Evolutionary conservation across 345 rosid species (phyloP).

Genomic region (Iberis pinnata): DNA sequence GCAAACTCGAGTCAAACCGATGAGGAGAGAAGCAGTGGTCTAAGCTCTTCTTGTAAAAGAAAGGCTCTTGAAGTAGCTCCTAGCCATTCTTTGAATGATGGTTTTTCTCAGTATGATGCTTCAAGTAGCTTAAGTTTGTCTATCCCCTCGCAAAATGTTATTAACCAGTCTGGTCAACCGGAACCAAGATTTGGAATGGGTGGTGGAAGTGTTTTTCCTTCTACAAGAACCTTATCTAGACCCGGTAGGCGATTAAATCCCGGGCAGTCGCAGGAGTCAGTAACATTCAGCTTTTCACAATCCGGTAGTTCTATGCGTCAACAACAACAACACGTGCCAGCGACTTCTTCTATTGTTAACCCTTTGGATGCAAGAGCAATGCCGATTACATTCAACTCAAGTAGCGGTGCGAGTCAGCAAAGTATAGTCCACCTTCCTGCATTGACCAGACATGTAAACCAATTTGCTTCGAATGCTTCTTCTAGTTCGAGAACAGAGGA

Average conservation of each 20-base stretch:
- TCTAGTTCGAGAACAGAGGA: slow-evolving; percentile 47
- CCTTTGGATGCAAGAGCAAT: slow-evolving; percentile 44
- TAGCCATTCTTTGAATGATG: slow-evolving; percentile 49
- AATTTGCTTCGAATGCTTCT: slow-evolving; percentile 52
- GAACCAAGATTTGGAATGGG: slow-evolving; percentile 48
- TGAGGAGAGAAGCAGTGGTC: slow-evolving; percentile 49
- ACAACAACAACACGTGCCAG: slow-evolving; percentile 28
- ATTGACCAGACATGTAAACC: slow-evolving; percentile 41
- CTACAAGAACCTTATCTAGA: slow-evolving; percentile 36
- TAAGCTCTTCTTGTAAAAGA: slow-evolving; percentile 77
- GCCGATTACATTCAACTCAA: slow-evolving; percentile 21
- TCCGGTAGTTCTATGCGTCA: slow-evolving; percentile 37
- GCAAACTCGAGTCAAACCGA: slow-evolving; percentile 48
- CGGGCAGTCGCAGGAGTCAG: slow-evolving; percentile 41
- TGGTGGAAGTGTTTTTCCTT: slow-evolving; percentile 47
- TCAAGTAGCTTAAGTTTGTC: slow-evolving; percentile 61
- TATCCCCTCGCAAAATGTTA: slow-evolving; percentile 35
- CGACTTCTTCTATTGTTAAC: slow-evolving; percentile 33
- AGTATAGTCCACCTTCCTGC: slow-evolving; percentile 35
- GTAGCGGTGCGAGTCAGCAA: slow-evolving; percentile 40
- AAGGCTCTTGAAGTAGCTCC: slow-evolving; percentile 80
- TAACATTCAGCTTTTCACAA: slow-evolving; percentile 39
- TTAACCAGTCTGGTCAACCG: slow-evolving; percentile 35
- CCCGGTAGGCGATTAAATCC: slow-evolving; percentile 43
- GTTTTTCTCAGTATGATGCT: slow-evolving; percentile 35